Base-by-base conservation (phyloP, 2,329 filamentous ascomycete genomes). In the Colletotrichum camelliae region DNA sequence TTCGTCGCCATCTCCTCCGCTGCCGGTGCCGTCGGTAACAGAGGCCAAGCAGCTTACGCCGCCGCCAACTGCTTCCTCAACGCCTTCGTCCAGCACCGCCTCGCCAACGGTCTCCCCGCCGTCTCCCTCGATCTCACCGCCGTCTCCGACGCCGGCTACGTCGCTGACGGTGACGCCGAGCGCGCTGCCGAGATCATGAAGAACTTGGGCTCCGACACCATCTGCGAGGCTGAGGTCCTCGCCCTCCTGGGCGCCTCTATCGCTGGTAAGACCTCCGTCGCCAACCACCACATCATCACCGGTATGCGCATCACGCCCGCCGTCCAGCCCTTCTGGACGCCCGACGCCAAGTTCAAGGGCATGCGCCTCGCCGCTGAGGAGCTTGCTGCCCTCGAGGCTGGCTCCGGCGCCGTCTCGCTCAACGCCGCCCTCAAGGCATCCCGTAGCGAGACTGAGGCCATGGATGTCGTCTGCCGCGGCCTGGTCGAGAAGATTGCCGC, bases 1-100 rank as follows among this genome's bases (percentile, higher is more conserved):
- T 91, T 91, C 81, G 82, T 89, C 29, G 84, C 87, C 31, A 86
- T 90, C n/a, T 91, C 90, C 0, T 89, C 88, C 4, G 85, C 87
- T 0, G 86, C 88, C 4, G 86, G 88, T n/a, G 83, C 88, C 3
- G 88, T 90, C 16, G 89, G 89, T 1, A 88, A 89, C 80, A 84
- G 84, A 61, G 87, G 87, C 0, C 89, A 91, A 76, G 87, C 88
- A 7, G 88, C 89, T 4, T 92, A 92, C 79, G 84, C 86, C 4
- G 87, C 88, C 0, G 88, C 85, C 35, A 90, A 90, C 78, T 84
- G 84, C 52, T 90, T 87, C 82, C 81, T 88, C 16, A 84, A 88
- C 70, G 82, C 83, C 4, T 82, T 89, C 33, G 85, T 85, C 9
- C 83, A 85, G 52, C 82, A 87, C 77, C 84, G 88, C 4, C 81